Conservation (phyloP, 73 alveolate species). For the Paraurostyla sp. region DNA sequence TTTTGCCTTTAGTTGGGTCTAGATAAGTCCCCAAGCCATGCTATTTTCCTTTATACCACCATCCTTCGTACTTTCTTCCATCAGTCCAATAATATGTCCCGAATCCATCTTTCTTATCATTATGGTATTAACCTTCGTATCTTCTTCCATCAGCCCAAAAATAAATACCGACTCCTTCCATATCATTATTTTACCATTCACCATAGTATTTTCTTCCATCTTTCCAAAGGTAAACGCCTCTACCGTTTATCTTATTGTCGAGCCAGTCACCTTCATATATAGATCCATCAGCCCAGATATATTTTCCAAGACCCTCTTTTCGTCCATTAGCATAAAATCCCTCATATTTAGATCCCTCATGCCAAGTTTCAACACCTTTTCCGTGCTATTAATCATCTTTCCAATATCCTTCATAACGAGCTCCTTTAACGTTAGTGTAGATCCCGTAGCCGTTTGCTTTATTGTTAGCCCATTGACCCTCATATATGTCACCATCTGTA, state of each 20-base stretch:
- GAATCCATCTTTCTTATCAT: conserved; percentile 73
- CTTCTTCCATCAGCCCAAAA: conserved; percentile 76
- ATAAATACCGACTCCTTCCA: conserved; percentile 77
- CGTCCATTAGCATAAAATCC: conserved; percentile 81
- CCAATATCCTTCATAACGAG: conserved; percentile 87
- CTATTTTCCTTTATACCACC: conserved; percentile 71
- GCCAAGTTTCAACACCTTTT: conserved; percentile 87
- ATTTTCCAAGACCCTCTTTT: conserved; percentile 87
- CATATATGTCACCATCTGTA: conserved; percentile 75
- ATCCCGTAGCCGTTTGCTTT: conserved; percentile 75
- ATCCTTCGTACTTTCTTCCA: conserved; percentile 78
- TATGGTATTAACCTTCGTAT: conserved; percentile 68
- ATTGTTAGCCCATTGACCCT: conserved; percentile 80
- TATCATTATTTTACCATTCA: conserved; percentile 80
- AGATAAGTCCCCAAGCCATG: conserved; percentile 76
- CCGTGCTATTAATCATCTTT: conserved; percentile 85
- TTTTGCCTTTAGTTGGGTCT: conserved; percentile 48
- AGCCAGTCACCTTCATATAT: conserved; percentile 85
- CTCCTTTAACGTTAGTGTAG: conserved; percentile 76
- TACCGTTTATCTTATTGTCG: conserved; percentile 83
- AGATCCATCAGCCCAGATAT: conserved; percentile 86
- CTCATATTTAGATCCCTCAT: conserved; percentile 84
- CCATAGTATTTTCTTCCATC: conserved; percentile 89
- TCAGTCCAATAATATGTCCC: conserved; percentile 77
- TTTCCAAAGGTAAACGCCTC: conserved; percentile 84